Evolutionary conservation across 2,329 filamentous ascomycete genomes (phyloP), one percentile per base, ranked within the genome.

Genomic region (Colletotrichum endophyticum): DNA sequence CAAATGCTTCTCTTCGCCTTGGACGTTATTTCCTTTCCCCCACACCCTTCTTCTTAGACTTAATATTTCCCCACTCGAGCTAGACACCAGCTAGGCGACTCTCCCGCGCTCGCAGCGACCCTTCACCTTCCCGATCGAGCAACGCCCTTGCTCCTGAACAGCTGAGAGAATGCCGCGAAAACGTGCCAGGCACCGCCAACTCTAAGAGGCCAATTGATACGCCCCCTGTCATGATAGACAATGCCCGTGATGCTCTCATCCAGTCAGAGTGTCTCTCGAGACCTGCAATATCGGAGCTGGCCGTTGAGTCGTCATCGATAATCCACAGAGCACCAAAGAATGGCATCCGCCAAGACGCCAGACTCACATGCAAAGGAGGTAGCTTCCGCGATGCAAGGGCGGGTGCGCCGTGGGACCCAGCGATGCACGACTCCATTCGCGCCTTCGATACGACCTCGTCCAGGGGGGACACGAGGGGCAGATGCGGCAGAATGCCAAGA

Each of bases 151-250:
- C 53, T 57, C 34, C 28, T 53, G 59, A 64, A 36, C 30, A 49
- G 67, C 64, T 44, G 62, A 34, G 68, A 36, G 57, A 62, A 13
- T 53, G 68, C 68, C 68, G 57, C 39, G 66, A 76, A 63, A 79
- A 78, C 77, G 77, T 79, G 78, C 71, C 71, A 77, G 76, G 78
- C 73, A 78, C 66, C 49, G 71, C 63, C 56, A 16, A 27, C 63
- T 79, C 68, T 79, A 32, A 79, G 64, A 79, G 78, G 78, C 53
- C 77, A 76, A 72, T 76, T 78, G 70, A 78, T 78, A 78, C 67
- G 76, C 70, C 77, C 78, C 73, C 69, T 74, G 72, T 32, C 19
- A 70, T 39, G 64, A 53, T 69, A 62, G 68, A 32, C 61, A 66
- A 49, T 36, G 30, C 22, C 44, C 16, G 34, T 39, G 28, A 34